Evolutionary conservation across 257 asterid genomes (phyloP).

Genomic region (Forsythia suspensa): DNA sequence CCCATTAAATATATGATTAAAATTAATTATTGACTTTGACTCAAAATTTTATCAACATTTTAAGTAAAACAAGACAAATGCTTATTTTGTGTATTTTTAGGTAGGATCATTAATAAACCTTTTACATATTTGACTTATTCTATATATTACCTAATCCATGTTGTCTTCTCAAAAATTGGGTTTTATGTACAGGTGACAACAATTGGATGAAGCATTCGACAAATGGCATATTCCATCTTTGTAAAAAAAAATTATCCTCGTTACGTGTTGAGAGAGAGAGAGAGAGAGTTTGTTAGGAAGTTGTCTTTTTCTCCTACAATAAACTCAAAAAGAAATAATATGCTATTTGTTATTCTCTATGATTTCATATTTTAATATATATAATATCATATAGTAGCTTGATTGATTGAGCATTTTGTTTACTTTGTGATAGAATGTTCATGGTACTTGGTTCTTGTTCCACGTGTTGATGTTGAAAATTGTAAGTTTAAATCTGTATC

Average conservation of each 20-base stretch:
- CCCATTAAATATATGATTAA: no score
- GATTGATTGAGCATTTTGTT: background rate
- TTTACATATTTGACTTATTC: constrained; percentile 28
- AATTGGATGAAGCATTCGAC: constrained; percentile 30
- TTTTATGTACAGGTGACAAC: constrained; percentile 21
- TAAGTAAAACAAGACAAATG: no score
- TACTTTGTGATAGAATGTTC: background rate
- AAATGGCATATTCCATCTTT: constrained; percentile 40
- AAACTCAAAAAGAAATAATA: background rate
- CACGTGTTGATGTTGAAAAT: background rate
- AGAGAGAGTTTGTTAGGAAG: background rate
- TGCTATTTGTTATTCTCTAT: background rate
- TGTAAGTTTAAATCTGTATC: background rate
- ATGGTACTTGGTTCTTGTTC: background rate
- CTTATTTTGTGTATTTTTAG: background rate
- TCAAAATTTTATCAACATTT: no score
- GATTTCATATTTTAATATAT: background rate
- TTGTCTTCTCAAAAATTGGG: constrained; percentile 21
- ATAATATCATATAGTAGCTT: background rate
- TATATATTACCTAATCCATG: constrained; percentile 17
- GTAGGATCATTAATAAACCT: background rate
- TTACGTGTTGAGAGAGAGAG: background rate
- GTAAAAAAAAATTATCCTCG: constrained; percentile 31
- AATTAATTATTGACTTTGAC: no score
- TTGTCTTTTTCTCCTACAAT: background rate